These are phyloP conservation scores for Podospora tetraspora DNA, from an alignment of 495 filamentous ascomycete genomes.

Conservation along the genomic window DNA sequence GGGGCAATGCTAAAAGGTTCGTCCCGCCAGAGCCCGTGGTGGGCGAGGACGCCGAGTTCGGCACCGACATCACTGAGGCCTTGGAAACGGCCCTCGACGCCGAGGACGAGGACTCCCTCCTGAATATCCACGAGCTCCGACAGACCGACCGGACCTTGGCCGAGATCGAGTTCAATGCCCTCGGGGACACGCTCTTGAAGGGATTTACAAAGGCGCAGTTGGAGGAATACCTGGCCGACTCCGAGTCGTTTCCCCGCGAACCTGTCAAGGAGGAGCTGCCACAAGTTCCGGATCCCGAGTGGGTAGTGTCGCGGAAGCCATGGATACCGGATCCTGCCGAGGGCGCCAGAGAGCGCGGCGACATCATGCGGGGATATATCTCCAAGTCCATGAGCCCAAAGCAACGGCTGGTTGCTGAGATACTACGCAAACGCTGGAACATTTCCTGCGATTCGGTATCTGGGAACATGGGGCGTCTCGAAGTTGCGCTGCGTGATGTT, in stretches of 20 bases:
- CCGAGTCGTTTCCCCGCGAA: slow-evolving; percentile 5
- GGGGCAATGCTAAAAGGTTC: not conserved
- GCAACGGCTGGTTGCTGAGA: slow-evolving; percentile 30
- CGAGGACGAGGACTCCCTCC: slow-evolving; percentile 27
- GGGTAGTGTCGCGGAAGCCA: slow-evolving; percentile 27
- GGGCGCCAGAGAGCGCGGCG: slow-evolving; percentile 4
- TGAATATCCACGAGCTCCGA: slow-evolving; percentile 41
- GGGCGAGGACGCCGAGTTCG: not conserved
- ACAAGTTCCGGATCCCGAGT: slow-evolving; percentile 11
- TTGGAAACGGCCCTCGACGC: slow-evolving; percentile 23
- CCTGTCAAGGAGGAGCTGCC: slow-evolving; percentile 8
- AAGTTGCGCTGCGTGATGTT: slow-evolving; percentile 24
- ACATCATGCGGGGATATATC: slow-evolving; percentile 25
- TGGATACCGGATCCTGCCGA: slow-evolving; percentile 29
- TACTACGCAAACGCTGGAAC: slow-evolving; percentile 42
- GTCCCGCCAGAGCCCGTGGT: not conserved
- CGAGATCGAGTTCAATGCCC: slow-evolving; percentile 33
- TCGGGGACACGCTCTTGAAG: slow-evolving; percentile 31
- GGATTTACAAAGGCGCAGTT: slow-evolving; percentile 45
- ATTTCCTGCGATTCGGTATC: slow-evolving; percentile 28
- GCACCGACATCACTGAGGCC: not conserved
- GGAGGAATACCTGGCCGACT: slow-evolving; percentile 29
- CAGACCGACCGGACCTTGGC: slow-evolving; percentile 27
- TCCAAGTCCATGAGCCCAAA: slow-evolving; percentile 23
- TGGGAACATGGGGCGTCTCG: slow-evolving; percentile 29